These are phyloP conservation scores for Azolla pinnata DNA, from an alignment of 75 land plant genomes.

Conservation along the genomic window DNA sequence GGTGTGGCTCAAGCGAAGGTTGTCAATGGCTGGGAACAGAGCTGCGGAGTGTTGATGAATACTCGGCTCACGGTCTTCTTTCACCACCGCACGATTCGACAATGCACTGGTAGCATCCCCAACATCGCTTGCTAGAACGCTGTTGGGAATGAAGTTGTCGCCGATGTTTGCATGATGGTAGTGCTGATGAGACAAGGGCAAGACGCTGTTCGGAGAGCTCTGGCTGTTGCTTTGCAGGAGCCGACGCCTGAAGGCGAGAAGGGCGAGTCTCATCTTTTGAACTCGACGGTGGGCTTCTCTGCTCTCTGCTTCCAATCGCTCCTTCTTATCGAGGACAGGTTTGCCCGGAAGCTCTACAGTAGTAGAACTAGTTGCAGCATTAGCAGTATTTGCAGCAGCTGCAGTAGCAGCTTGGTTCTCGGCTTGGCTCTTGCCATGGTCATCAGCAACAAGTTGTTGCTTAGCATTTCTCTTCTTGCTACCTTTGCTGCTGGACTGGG, in stretches of 20 bases:
- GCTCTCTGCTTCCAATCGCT: slow-evolving; percentile 1
- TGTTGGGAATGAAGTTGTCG: too few relatives aligned
- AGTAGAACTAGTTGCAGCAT: neutral
- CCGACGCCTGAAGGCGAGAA: neutral
- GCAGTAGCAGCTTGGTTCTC: neutral
- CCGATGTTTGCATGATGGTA: too few relatives aligned
- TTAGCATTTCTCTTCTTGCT: neutral
- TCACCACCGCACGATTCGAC: too few relatives aligned
- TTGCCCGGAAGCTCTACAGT: neutral
- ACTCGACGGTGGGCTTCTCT: slow-evolving; percentile 6
- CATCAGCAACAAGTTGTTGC: neutral
- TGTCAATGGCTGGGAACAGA: too few relatives aligned
- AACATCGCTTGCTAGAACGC: too few relatives aligned
- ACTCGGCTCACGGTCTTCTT: too few relatives aligned
- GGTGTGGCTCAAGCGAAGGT: too few relatives aligned
- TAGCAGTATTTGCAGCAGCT: neutral
- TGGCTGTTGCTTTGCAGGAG: neutral
- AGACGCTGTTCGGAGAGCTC: slow-evolving; percentile 5
- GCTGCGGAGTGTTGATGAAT: too few relatives aligned
- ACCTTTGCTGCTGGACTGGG: neutral
- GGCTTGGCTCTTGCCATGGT: neutral
- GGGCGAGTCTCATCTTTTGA: slow-evolving; percentile 3
- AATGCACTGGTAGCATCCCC: too few relatives aligned
- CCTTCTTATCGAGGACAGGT: too few relatives aligned
- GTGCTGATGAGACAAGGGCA: neutral